phyloP scores from a whole-genome alignment of 2,329 filamentous ascomycete species.

The Penicillium sp. region DNA sequence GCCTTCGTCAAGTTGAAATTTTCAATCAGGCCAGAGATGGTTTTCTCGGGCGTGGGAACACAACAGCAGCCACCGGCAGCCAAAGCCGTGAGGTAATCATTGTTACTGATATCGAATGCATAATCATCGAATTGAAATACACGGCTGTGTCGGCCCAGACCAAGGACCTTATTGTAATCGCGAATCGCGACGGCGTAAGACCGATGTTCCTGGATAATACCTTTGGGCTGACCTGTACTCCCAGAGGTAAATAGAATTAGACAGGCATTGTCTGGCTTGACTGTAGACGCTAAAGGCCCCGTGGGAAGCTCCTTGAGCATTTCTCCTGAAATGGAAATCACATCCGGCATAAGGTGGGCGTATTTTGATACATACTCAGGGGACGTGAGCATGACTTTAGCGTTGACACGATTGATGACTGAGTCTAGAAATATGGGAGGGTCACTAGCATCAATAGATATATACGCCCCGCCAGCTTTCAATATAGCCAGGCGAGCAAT shows the following conservation, averaged over 20 bases:
- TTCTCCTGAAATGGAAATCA: background rate
- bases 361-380: conserved; percentile 9
- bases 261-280: conserved; percentile 20
- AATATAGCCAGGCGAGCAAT: conserved; percentile 21
- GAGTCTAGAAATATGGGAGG: conserved; percentile 69
- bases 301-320: background rate
- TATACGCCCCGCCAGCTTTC: conserved; percentile 55
- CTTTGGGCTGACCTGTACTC: conserved; percentile 29
- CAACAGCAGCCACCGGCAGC: conserved; percentile 28
- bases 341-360: background rate
- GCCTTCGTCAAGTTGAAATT: conserved; percentile 20
- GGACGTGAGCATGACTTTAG: conserved; percentile 64
- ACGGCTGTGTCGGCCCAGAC: conserved; percentile 17
- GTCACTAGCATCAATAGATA: conserved; percentile 74
- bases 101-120: conserved; percentile 31
- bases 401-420: conserved; percentile 70
- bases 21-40: conserved; percentile 11
- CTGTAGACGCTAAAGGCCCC: background rate
- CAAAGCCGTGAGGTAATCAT: conserved; percentile 24
- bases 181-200: conserved; percentile 22
- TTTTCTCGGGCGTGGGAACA: conserved; percentile 16
- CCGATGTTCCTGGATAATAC: conserved; percentile 28
- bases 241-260: conserved; percentile 30
- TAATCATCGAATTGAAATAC: conserved; percentile 30
- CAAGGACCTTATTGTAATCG: conserved; percentile 21